phyloP scores from a whole-genome alignment of 495 filamentous ascomycete species.

The Neurospora sublineolata region DNA sequence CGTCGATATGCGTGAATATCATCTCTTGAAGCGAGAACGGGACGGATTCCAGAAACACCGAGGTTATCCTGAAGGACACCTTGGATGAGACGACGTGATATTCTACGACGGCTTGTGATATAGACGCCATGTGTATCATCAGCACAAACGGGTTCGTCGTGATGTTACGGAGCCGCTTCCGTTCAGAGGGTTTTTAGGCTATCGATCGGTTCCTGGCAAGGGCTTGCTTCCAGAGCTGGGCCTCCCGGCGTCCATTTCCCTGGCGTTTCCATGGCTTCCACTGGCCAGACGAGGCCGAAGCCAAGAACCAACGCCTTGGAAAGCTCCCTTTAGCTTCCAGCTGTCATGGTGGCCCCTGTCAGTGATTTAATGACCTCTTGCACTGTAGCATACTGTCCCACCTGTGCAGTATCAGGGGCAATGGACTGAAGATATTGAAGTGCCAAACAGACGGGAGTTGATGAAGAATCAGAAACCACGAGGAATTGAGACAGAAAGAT shows the following conservation, averaged over 20 bases:
- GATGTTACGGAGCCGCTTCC: not conserved
- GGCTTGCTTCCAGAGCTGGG: not conserved
- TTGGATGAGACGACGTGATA: not conserved
- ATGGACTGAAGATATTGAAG: not conserved
- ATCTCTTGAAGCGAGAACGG: not conserved
- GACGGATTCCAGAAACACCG: not conserved
- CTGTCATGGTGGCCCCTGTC: not conserved
- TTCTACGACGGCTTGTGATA: not conserved
- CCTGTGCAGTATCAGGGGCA: not conserved
- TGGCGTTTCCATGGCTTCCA: not conserved
- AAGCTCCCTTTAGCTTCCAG: not conserved
- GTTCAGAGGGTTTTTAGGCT: not conserved
- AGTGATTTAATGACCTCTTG: not conserved
- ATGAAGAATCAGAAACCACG: not conserved
- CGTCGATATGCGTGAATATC: not conserved
- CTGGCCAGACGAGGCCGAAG: not conserved
- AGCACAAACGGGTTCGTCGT: not conserved
- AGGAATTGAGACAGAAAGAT: not conserved
- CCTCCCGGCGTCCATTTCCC: not conserved
- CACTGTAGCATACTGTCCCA: not conserved
- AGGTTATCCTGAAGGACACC: not conserved
- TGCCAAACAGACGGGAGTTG: not conserved
- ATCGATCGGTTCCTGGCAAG: not conserved
- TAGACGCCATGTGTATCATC: not conserved
- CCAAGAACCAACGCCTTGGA: not conserved